Base-by-base conservation (phyloP, 352 stramenopile species). In the Pythium pyrilobum region DNA sequence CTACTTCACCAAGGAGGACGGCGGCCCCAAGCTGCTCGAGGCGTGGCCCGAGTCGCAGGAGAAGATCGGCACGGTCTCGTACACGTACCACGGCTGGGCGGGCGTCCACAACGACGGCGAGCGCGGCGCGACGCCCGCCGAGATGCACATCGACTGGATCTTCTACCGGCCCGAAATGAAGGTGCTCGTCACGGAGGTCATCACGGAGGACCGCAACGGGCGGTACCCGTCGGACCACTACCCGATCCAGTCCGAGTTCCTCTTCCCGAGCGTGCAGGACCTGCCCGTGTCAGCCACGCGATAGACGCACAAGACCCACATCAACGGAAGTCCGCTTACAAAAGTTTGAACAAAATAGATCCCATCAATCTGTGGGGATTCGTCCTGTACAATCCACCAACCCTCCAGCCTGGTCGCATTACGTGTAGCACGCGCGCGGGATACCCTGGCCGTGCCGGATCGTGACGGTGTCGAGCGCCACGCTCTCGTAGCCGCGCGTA, bases 71-170 rank as follows among this genome's bases (percentile, higher is more conserved):
- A 62, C 73, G 21, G 81, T 95, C 7, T 92, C 80, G 52, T 90
- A 77, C 73, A 92, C 84, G 45, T 95, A 95, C 66, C 84, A 95
- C 56, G 84, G 80, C 47, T 95, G 81, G 81, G 81, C 80, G 21
- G 84, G 84, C n/a, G 67, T 90, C 24, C 71, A 90, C 54, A 90
- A 95, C 53, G 77, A 92, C 51, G 77, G 76, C 46, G 81, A 92
- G 53, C 78, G 81, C 32, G 74, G 56, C 29, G 73, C 80, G 6
- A 69, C 85, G 36, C 67, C 70, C 5, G 84, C 77, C 13, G 76
- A 79, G 25, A 90, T 91, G 66, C 84, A 95, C 64, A 95, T 95
- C 56, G 84, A 95, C 57, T 95, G 84, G 84, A 91, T 95, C 62
- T 89, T 94, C 52, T 92, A 81, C 54, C 81, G 81, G 8, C 84